A percentile compares a stretch with the other conserved stretches of the same genome.
These are phyloP conservation scores for Pseudogymnoascus sp. DNA, from an alignment of 2,329 filamentous ascomycete species.

Conservation along the genomic window DNA sequence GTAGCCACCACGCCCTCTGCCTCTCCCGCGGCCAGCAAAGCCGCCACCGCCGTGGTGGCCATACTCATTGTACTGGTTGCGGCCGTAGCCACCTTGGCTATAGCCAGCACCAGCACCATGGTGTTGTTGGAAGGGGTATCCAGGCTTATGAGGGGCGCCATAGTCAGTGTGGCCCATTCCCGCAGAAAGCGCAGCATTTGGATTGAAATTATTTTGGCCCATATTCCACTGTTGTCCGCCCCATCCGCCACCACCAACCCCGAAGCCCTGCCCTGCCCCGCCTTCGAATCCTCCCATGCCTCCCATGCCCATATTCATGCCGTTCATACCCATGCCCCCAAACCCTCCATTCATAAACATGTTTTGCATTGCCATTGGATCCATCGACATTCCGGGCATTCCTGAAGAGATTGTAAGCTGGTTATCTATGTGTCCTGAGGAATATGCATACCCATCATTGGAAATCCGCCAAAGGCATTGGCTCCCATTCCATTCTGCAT, in stretches of 20 bases:
- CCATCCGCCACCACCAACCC: constrained; percentile 56
- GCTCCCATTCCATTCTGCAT: constrained; percentile 60
- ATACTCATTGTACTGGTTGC: constrained; percentile 67
- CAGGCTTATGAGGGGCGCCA: constrained; percentile 64
- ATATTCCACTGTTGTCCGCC: constrained; percentile 72
- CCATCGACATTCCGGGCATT: constrained; percentile 80
- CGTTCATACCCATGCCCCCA: constrained; percentile 70
- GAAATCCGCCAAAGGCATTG: constrained; percentile 48
- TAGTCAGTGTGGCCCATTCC: constrained; percentile 74
- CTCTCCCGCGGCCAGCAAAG: constrained; percentile 29
- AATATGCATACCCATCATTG: constrained; percentile 75
- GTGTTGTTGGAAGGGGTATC: constrained; percentile 43
- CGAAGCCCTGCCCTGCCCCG: constrained; percentile 52
- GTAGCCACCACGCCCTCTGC: constrained; percentile 29
- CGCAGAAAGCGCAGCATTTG: constrained; percentile 56
- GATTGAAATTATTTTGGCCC: constrained; percentile 81
- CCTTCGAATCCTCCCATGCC: constrained; percentile 56
- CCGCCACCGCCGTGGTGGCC: constrained; percentile 58
- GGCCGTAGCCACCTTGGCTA: constrained; percentile 79
- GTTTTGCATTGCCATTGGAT: constrained; percentile 65
- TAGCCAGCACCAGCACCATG: constrained; percentile 58
- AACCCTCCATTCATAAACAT: constrained; percentile 75
- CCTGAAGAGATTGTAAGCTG: constrained; percentile 35
- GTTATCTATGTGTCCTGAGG: constrained; percentile 10
- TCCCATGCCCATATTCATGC: constrained; percentile 68